Base-by-base conservation (phyloP, 1,139 yeast species). In the Kodamaea arcana region DNA sequence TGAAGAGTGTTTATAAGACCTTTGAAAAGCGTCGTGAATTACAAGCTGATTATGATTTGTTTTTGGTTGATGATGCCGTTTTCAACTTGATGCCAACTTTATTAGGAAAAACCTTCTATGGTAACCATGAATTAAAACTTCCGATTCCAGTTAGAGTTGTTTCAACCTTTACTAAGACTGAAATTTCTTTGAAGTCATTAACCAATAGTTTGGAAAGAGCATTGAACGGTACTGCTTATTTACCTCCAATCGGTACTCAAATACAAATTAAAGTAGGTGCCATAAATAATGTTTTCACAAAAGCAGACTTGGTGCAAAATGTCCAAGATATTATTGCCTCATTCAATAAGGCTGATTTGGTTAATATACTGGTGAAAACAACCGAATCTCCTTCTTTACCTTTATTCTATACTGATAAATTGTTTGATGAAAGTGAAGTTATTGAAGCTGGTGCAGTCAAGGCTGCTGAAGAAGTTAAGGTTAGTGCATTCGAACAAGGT, bases 351-450 rank as follows among this genome's bases (percentile, higher is more conserved):
- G 56, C 63, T 15, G 50, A 55, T 20, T 57, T 75, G 49, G 79
- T 85, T 58, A 68, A 81, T 29, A 64, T 87, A 30, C 78, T 78
- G 59, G 58, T 90, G 45, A 87, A 87, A 64, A 72, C 92, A 11
- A 65, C 70, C 36, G 58, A 62, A 30, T 85, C 96, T 16, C 96
- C 97, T 18, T 76, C 92, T 15, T 68, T 92, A 51, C 97, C 98
- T 27, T 68, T 92, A 42, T 92, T 70, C 62, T 76, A 81, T 52
- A 68, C 83, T 31, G 82, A 82, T 25, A 71, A 69, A 40, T 69
- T 86, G 32, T 78, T 75, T 56, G 54, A 61, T 27, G 53, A 52
- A 12, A 25, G 15, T 9, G 67, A 61, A 43, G 51, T 56, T 24
- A 43, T 48, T 27, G 56, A 50, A 21, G 48, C 42, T n/a, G 42